Evolutionary conservation across 805 yeast species (phyloP).

Genomic region (Lachancea mirantina): DNA sequence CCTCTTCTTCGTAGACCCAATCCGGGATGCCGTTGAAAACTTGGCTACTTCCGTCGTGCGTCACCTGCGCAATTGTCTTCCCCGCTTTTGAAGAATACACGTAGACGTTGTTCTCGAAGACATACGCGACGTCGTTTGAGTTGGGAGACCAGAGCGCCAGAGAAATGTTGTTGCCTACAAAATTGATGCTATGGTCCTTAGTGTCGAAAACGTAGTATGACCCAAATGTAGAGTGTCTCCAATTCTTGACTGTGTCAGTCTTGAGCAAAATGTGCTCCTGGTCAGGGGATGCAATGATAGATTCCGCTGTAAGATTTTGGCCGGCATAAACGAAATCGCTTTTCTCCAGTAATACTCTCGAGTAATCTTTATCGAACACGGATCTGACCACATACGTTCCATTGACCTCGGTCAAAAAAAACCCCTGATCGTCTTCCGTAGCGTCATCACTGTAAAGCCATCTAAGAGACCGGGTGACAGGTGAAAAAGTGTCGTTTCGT

Average conservation of each 20-base stretch:
- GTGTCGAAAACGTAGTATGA: constrained; percentile 39
- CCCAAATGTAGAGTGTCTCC: constrained; percentile 46
- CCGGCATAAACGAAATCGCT: constrained; percentile 37
- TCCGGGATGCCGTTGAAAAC: constrained; percentile 86
- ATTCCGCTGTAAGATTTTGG: constrained; percentile 40
- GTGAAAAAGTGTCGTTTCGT: constrained; percentile 51
- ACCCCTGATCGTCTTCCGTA: constrained; percentile 51
- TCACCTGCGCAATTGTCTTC: constrained; percentile 40
- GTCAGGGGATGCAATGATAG: constrained; percentile 60
- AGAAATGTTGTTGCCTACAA: constrained; percentile 32
- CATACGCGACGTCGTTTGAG: constrained; percentile 58
- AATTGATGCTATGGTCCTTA: constrained; percentile 17
- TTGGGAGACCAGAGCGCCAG: constrained; percentile 69
- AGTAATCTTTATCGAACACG: constrained; percentile 31
- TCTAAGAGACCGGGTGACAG: constrained; percentile 50
- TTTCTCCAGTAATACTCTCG: constrained; percentile 44
- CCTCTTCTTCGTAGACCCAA: constrained; percentile 94
- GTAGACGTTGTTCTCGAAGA: constrained; percentile 63
- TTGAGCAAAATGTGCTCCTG: constrained; percentile 50
- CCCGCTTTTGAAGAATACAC: constrained; percentile 35
- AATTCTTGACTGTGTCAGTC: constrained; percentile 53
- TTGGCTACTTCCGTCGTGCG: constrained; percentile 61
- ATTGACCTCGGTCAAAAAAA: constrained; percentile 47
- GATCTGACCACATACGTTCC: constrained; percentile 51
- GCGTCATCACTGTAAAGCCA: constrained; percentile 59